A percentile compares a stretch with the other conserved stretches of the same genome.
These are phyloP conservation scores for Pleurotus ostreatus DNA, from an alignment of 768 basidiomycete genomes.

Conservation along the genomic window DNA sequence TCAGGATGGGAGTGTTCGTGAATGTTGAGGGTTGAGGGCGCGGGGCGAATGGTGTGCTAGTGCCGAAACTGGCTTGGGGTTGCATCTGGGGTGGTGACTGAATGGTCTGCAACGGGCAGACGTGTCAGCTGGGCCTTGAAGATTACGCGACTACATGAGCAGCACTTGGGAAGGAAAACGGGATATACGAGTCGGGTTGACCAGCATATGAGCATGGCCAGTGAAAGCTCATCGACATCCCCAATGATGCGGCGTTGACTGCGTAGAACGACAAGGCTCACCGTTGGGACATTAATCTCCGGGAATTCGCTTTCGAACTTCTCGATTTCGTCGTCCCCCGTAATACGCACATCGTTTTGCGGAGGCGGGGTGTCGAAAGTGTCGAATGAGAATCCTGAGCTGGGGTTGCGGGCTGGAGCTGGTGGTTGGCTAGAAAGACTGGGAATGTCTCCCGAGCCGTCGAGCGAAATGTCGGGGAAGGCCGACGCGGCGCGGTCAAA, in stretches of 20 bases:
- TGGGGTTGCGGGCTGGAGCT: slow-evolving; percentile 25
- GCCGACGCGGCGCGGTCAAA: slow-evolving; percentile 78
- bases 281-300: slow-evolving; percentile 56
- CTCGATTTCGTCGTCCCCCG: slow-evolving; percentile 81
- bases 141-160: neutral
- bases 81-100: slow-evolving; percentile 20
- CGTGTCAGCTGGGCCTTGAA: neutral
- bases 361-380: slow-evolving; percentile 52
- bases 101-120: neutral
- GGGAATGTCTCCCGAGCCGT: slow-evolving; percentile 57
- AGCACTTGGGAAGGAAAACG: neutral
- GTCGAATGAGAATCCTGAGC: slow-evolving; percentile 59
- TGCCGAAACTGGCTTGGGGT: slow-evolving; percentile 37
- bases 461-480: slow-evolving; percentile 82
- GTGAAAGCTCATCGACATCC: neutral
- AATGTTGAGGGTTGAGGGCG: slow-evolving; percentile 70
- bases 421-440: slow-evolving; percentile 28
- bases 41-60: slow-evolving; percentile 61
- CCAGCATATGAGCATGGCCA: too few species aligned
- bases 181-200: neutral
- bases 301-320: slow-evolving; percentile 86
- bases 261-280: slow-evolving; percentile 17
- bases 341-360: slow-evolving; percentile 66
- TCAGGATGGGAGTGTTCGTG: slow-evolving; percentile 71
- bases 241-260: neutral